Conservation (phyloP, 345 rosid species). For the Gossypium herbaceum region DNA sequence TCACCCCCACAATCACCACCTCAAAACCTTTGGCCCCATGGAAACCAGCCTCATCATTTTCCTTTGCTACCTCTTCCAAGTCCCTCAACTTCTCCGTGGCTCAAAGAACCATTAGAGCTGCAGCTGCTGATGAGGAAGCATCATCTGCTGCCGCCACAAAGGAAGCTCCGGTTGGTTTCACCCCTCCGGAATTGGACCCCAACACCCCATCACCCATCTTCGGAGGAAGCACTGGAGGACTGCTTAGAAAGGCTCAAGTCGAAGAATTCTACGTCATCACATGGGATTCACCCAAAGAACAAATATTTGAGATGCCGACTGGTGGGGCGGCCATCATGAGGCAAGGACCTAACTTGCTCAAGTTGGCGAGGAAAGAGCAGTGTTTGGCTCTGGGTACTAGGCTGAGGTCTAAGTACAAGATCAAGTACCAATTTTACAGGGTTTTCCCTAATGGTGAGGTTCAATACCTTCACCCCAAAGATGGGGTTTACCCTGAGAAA, state of each 20-base stretch:
- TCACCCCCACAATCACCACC: conserved; percentile 51
- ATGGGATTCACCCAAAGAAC: conserved; percentile 92
- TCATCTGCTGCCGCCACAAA: conserved; percentile 19
- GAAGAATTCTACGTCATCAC: conserved; percentile 93
- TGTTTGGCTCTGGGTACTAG: conserved; percentile 49
- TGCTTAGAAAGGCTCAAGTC: conserved; percentile 74
- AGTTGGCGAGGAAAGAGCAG: conserved; percentile 94
- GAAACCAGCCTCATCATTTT: conserved; percentile 36
- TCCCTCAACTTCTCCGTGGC: conserved; percentile 30
- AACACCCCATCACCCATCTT: conserved; percentile 92
- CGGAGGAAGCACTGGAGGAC: conserved; percentile 83
- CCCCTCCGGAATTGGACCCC: conserved; percentile 75
- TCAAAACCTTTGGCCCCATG: conserved; percentile 39
- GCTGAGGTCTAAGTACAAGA: conserved; percentile 89
- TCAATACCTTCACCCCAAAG: conserved; percentile 91
- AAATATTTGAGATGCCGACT: conserved; percentile 94
- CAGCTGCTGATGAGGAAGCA: conserved; percentile 25
- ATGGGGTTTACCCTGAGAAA: conserved; percentile 94
- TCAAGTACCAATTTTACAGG: conserved; percentile 89
- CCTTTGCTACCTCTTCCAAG: conserved; percentile 28
- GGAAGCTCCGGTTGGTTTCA: conserved; percentile 77
- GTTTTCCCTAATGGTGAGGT: conserved; percentile 94
- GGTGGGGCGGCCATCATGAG: conserved; percentile 98
- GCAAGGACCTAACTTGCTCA: conserved; percentile 83
- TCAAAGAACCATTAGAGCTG: conserved; percentile 34